Evolutionary conservation across 768 basidiomycete genomes (phyloP).

Genomic region (Phaeotremella fagi): DNA sequence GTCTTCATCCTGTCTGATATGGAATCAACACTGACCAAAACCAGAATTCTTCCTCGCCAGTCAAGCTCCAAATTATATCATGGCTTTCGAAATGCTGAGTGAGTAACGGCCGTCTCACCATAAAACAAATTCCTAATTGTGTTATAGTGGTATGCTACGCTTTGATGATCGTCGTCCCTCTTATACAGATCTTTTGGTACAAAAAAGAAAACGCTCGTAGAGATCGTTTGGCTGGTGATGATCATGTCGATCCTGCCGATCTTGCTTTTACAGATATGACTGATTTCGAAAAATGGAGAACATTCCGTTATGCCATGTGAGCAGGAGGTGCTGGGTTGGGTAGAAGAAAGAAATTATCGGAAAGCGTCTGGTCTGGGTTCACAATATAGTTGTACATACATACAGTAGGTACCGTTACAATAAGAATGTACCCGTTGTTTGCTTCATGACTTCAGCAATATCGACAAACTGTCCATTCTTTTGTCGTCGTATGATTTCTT

Average conservation of each 20-base stretch:
- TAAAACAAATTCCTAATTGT: background rate
- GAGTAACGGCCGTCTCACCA: too few relatives aligned
- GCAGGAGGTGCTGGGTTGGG: background rate
- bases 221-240: background rate
- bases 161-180: slow-evolving; percentile 3
- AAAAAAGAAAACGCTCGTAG: background rate
- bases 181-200: slow-evolving; percentile 3
- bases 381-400: background rate
- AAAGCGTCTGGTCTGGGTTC: too few relatives aligned
- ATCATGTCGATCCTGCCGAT: background rate
- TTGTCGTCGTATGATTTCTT: background rate
- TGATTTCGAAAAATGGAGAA: background rate
- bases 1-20: too few relatives aligned
- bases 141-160: slow-evolving; percentile 3
- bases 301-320: slow-evolving; percentile 6
- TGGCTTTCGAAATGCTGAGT: slow-evolving; percentile 10
- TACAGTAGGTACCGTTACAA: background rate
- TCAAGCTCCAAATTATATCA: slow-evolving; percentile 5
- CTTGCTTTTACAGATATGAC: slow-evolving; percentile 1
- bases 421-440: slow-evolving; percentile 2
- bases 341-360: background rate
- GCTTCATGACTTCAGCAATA: background rate
- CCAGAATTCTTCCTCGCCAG: slow-evolving; percentile 4
- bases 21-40: background rate
- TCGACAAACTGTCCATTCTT: background rate